phyloP scores from a whole-genome alignment of 2,329 filamentous ascomycete species.

The Ophiocordyceps camponoti-floridani region DNA sequence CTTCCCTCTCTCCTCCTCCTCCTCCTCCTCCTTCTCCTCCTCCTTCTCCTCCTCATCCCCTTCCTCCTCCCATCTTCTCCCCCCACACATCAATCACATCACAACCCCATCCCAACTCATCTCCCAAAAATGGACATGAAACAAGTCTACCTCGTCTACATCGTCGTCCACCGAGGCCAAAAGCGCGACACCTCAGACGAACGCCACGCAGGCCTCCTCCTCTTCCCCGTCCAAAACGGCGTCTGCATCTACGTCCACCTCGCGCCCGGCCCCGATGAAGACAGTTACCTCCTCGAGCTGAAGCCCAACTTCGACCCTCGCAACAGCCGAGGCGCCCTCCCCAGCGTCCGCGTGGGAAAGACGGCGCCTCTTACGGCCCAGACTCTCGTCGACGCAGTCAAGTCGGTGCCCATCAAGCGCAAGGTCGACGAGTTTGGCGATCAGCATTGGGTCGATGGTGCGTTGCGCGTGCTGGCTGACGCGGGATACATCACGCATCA shows the following conservation, averaged over 20 bases:
- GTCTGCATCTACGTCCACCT: conserved; percentile 4
- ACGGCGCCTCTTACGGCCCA: conserved; percentile 2
- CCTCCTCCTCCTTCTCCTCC: too few relatives aligned
- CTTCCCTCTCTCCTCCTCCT: too few relatives aligned
- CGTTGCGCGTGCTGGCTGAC: conserved; percentile 1
- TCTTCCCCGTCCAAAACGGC: conserved; percentile 2
- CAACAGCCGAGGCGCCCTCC: conserved; percentile 3
- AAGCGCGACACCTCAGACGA: conserved; percentile 4
- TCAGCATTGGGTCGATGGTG: conserved; percentile 5
- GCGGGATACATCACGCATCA: conserved; percentile 2
- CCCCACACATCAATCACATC: too few relatives aligned
- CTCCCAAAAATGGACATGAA: background rate
- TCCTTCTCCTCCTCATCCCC: too few relatives aligned
- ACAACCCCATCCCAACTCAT: background rate
- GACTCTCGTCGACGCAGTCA: conserved; percentile 1
- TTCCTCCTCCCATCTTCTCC: background rate
- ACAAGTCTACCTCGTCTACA: conserved; percentile 4
- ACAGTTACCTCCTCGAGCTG: conserved; percentile 2
- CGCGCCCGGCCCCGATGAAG: background rate
- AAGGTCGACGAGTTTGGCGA: conserved; percentile 4
- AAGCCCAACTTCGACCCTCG: conserved; percentile 4
- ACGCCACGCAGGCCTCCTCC: conserved; percentile 4
- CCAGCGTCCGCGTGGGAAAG: conserved; percentile 3
- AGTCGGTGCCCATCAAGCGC: conserved; percentile 2
- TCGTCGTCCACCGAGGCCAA: conserved; percentile 4